These are phyloP conservation scores for Microbotryomycetes sp. DNA, from an alignment of 1,284 basidiomycete genomes.

Conservation along the genomic window DNA sequence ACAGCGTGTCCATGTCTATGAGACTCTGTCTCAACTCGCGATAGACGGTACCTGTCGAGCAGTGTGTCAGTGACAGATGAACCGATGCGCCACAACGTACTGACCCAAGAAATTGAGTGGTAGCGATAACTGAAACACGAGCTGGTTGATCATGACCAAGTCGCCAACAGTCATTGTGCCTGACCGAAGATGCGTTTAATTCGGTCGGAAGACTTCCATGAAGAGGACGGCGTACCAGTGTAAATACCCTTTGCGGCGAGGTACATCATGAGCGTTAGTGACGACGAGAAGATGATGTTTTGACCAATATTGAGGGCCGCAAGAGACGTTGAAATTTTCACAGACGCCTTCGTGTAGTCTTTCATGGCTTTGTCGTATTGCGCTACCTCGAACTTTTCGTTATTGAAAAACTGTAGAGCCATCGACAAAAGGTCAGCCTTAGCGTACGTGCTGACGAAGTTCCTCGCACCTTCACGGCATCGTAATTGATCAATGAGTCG, in stretches of 20 bases:
- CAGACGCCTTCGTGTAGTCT: conserved; percentile 80
- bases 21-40: conserved; percentile 91
- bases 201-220: background rate
- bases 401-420: conserved; percentile 78
- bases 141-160: conserved; percentile 96
- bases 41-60: conserved; percentile 61
- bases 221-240: conserved; percentile 53
- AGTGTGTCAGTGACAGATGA: background rate
- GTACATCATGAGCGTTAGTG: conserved; percentile 91
- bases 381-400: conserved; percentile 80
- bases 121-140: conserved; percentile 95
- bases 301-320: conserved; percentile 93
- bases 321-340: conserved; percentile 91
- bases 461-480: conserved; percentile 80
- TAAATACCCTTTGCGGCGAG: conserved; percentile 89
- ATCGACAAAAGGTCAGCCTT: background rate
- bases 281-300: conserved; percentile 88
- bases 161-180: conserved; percentile 98
- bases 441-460: background rate
- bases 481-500: conserved; percentile 94
- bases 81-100: background rate
- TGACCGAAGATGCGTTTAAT: conserved; percentile 36
- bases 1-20: conserved; percentile 93
- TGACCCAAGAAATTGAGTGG: conserved; percentile 89
- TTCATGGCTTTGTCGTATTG: conserved; percentile 87